Conservation (phyloP, 2,329 filamentous ascomycete species). For the Aphanocladium album region DNA sequence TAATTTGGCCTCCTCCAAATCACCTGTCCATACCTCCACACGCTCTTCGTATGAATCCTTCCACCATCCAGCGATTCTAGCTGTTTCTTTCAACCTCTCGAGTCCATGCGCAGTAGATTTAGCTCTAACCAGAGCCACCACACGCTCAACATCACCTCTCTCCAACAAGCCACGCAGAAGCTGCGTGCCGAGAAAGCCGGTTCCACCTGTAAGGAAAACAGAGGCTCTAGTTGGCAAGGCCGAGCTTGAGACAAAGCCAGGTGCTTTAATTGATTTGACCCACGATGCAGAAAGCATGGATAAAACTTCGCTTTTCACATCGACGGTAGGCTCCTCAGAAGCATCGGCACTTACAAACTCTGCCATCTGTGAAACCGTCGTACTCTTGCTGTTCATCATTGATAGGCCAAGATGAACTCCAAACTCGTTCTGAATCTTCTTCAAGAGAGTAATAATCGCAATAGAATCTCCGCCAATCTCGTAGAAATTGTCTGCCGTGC, state of each 20-base stretch:
- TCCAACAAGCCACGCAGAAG: slow-evolving; percentile 13
- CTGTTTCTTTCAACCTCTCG: slow-evolving; percentile 14
- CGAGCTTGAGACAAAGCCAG: background rate
- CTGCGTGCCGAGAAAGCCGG: slow-evolving; percentile 16
- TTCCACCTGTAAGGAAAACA: slow-evolving; percentile 15
- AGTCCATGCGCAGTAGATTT: slow-evolving; percentile 9
- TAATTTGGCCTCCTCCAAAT: slow-evolving; percentile 66
- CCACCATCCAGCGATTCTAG: slow-evolving; percentile 17
- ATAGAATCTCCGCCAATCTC: slow-evolving; percentile 11
- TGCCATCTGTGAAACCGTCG: slow-evolving; percentile 17
- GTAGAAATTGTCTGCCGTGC: slow-evolving; percentile 11
- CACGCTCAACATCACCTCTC: background rate
- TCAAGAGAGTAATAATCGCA: background rate
- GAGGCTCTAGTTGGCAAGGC: background rate
- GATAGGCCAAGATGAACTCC: slow-evolving; percentile 16
- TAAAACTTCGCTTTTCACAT: background rate
- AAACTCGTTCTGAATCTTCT: slow-evolving; percentile 13
- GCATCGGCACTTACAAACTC: slow-evolving; percentile 6
- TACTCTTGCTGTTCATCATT: slow-evolving; percentile 18
- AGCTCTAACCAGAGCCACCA: slow-evolving; percentile 14
- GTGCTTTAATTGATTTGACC: background rate
- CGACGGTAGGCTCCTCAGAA: background rate
- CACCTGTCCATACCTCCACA: slow-evolving; percentile 63
- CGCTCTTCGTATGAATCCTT: slow-evolving; percentile 25
- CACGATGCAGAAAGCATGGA: background rate